A percentile compares a stretch with the other conserved stretches of the same genome.
These are phyloP conservation scores for Scleroderma citrinum DNA, from an alignment of 768 basidiomycete species.

Conservation along the genomic window DNA sequence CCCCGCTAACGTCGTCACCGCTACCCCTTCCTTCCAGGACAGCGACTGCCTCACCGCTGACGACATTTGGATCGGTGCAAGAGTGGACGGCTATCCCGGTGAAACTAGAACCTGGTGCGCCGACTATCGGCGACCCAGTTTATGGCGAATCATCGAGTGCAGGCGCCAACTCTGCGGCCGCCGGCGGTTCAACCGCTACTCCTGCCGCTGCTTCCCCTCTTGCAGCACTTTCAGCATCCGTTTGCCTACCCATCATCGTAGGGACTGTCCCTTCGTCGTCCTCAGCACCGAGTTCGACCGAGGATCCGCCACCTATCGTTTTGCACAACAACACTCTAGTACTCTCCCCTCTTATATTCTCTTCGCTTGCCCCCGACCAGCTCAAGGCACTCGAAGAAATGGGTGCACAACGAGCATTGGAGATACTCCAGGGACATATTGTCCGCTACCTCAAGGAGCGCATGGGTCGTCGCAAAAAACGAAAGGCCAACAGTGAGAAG, in stretches of 20 bases:
- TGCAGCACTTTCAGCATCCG: constrained; percentile 31
- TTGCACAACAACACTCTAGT: constrained; percentile 80
- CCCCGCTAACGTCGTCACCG: constrained; percentile 64
- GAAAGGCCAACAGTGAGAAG: constrained; percentile 27
- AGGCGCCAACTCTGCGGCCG: neutral
- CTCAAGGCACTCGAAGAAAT: constrained; percentile 71
- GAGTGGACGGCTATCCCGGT: neutral
- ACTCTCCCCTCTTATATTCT: constrained; percentile 81
- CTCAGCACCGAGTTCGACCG: constrained; percentile 25
- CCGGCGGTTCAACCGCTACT: constrained; percentile 8
- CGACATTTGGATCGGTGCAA: neutral
- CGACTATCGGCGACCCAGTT: neutral
- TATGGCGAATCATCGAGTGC: neutral
- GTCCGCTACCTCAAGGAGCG: constrained; percentile 79
- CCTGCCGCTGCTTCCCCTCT: constrained; percentile 19
- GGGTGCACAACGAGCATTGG: constrained; percentile 76
- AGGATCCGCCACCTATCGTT: constrained; percentile 60
- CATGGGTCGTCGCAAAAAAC: constrained; percentile 38
- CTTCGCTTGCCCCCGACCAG: constrained; percentile 66
- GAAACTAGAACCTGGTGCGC: constrained; percentile 6
- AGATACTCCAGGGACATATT: constrained; percentile 78
- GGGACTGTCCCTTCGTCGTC: constrained; percentile 62
- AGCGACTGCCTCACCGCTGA: constrained; percentile 2
- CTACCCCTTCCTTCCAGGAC: constrained; percentile 40
- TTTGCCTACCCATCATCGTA: constrained; percentile 72